phyloP scores from a whole-genome alignment of 805 yeast species.

The Saturnispora ahearnii region DNA sequence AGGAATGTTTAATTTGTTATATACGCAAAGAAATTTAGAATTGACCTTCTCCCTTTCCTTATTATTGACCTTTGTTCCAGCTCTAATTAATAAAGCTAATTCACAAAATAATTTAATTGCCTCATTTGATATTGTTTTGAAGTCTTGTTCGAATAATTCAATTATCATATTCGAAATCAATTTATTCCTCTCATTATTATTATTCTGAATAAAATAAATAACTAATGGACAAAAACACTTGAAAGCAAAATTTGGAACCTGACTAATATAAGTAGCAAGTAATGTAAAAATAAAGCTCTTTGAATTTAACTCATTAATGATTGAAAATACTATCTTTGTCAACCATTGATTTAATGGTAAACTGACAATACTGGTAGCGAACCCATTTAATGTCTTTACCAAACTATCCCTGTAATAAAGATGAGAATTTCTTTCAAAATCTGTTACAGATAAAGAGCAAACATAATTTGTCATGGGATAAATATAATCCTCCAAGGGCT shows the following conservation, averaged over 20 bases:
- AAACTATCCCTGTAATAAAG: constrained; percentile 12
- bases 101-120: constrained; percentile 23
- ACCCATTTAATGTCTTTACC: constrained; percentile 12
- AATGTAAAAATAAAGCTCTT: constrained; percentile 27
- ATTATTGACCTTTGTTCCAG: constrained; percentile 29
- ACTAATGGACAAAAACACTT: constrained; percentile 24
- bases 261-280: constrained; percentile 26
- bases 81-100: constrained; percentile 30
- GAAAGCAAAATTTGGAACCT: constrained; percentile 21
- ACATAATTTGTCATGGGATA: constrained; percentile 30
- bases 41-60: constrained; percentile 8
- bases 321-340: constrained; percentile 24
- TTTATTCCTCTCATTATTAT: constrained; percentile 15
- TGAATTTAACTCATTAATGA: constrained; percentile 27
- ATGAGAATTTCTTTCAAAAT: constrained; percentile 14
- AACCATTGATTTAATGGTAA: constrained; percentile 25
- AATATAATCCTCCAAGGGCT: constrained; percentile 17
- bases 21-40: constrained; percentile 24
- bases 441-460: constrained; percentile 27
- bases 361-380: constrained; percentile 10
- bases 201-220: constrained; percentile 20
- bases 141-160: constrained; percentile 17
- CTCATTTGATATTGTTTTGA: constrained; percentile 6
- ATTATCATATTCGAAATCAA: constrained; percentile 16
- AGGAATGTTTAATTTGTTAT: constrained; percentile 24